Base-by-base conservation (phyloP, 345 rosid species). In the Kernera saxatilis region DNA sequence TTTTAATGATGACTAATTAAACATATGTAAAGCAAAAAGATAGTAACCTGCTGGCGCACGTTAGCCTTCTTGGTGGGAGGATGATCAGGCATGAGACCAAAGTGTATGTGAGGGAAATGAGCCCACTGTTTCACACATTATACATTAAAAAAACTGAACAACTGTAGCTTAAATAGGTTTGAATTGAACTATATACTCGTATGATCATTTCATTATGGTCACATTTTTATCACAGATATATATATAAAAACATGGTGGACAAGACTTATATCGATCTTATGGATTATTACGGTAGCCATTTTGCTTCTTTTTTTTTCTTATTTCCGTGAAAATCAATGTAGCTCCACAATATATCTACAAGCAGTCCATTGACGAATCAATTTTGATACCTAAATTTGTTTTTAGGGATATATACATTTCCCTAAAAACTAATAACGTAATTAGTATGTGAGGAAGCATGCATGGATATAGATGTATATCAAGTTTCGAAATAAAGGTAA, bases 11-110 rank as follows among this genome's bases (percentile, higher is more conserved):
- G 39, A 19, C 17, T 29, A 7, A 23, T 25, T 3, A 48, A 26
- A 5, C 29, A 17, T 23, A 11, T 45, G 27, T 57, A 19, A 30
- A 14, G 36, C 58, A 75, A 84, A 84, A 49, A 49, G 57, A 29
- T 29, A 46, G 68, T 70, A 49, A 70, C 91, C 87, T 87, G 95
- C 65, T 83, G 92, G 84, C 84, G 85, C 73, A 84, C 55, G 80
- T 76, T 85, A 13, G 92, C 26, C 72, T 87, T 93, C 91, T 84
- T 91, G 82, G 81, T 76, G 77, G 96, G 84, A 72, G 88, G 97
- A 81, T 93, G 94, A 76, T 93, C 94, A 75, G 96, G 91, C 98
- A 85, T 80, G 33, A 88, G 92, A 52, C 98, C 97, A 76, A 91
- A 91, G 76, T 91, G 97, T 69, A 91, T 93, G 83, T 87, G 91